Evolutionary conservation across 2,329 filamentous ascomycete species (phyloP), one percentile per base, ranked within the genome.

Genomic region (Pseudogymnoascus sp.): DNA sequence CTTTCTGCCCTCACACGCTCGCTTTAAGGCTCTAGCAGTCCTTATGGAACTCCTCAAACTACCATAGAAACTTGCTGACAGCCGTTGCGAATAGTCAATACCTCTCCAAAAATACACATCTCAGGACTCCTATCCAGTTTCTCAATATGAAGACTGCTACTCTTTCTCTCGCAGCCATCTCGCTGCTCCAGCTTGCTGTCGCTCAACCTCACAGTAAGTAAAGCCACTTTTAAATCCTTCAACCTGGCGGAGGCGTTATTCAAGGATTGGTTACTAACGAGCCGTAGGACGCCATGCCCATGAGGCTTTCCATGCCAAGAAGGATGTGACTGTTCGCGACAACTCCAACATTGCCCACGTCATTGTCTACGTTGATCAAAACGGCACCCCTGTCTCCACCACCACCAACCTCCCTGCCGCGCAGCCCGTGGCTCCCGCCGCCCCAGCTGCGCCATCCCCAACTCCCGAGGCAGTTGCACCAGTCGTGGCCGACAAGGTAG

Each of bases 291-390:
- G 68, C 21, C 70, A 71, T 64, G 63, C 58, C 38, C 71, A 72
- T 49, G 65, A 65, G 45, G 67, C 69, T 41, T 52, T 67, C 49
- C 66, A 68, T 41, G 64, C 43, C 25, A 70, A 72, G 66, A 71
- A 67, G 62, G 67, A 69, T 63, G 67, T 66, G 12, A 75, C 65
- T 70, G 74, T 70, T 68, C 74, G 70, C 70, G 68, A 64, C 71
- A 11, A 60, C 41, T 62, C 61, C 11, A 61, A 66, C 12, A 67
- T 77, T 8, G 76, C 79, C 5, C 75, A 81, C 63, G 76, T 82
- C 59, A 78, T 80, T 21, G 79, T 88, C 68, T 88, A 83, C 73
- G 83, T 88, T 52, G 80, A 89, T 69, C 74, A 81, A 66, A 71
- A 80, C 63, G 84, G 84, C 62, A 76, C 79, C n/a, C 76, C 79